These are phyloP conservation scores for Suillus subalutaceus DNA, from an alignment of 768 basidiomycete species.

Conservation along the genomic window DNA sequence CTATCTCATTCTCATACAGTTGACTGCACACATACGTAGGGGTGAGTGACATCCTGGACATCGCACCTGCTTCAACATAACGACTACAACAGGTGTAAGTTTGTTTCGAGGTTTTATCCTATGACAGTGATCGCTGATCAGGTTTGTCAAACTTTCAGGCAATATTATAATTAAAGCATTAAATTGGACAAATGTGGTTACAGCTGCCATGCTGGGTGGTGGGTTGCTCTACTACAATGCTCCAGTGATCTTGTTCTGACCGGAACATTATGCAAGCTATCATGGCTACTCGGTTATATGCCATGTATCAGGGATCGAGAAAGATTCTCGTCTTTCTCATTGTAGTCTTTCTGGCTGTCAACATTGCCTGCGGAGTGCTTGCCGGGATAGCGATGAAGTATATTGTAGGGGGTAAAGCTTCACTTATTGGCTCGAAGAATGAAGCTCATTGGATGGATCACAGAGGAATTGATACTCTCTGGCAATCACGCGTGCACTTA, in stretches of 20 bases:
- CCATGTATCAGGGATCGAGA: not conserved
- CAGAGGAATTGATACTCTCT: not conserved
- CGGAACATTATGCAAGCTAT: not conserved
- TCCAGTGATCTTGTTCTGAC: not conserved
- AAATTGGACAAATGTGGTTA: not conserved
- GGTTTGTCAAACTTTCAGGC: not conserved
- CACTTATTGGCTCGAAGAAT: not conserved
- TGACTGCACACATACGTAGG: not conserved
- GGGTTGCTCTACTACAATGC: not conserved
- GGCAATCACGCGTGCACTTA: not conserved
- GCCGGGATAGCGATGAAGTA: not conserved
- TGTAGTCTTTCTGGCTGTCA: not conserved
- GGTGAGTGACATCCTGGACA: not conserved
- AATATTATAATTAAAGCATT: not conserved
- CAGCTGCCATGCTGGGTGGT: not conserved
- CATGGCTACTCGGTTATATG: not conserved
- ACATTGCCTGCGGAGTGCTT: not conserved
- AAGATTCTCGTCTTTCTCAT: not conserved
- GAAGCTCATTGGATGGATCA: not conserved
- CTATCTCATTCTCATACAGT: not conserved
- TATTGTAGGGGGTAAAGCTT: not conserved
- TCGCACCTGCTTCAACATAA: not conserved
- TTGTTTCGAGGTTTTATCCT: not conserved
- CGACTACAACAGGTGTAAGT: not conserved
- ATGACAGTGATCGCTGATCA: not conserved